Evolutionary conservation across 257 asterid genomes (phyloP), one percentile per base, ranked within the genome.

Genomic region (Ilex asprella): DNA sequence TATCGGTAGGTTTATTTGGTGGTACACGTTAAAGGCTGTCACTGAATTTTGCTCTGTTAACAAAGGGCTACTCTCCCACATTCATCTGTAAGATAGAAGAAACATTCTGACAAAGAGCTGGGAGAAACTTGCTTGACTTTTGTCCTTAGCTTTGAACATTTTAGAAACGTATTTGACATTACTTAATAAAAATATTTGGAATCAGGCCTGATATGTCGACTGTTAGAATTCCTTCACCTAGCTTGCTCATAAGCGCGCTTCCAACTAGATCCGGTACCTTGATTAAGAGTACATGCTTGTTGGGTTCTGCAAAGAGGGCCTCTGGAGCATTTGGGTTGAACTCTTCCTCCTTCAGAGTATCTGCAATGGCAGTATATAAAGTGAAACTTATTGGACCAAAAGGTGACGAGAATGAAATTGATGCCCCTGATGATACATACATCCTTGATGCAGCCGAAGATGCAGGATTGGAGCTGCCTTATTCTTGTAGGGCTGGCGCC

Each of bases 401-500:
- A 1, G 91, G 92, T 3, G 49, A 0, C 0, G 95, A 75, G 68
- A 14, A 59, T 0, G 87, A 80, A 72, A 87, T 90, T 21, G 95
- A 87, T 2, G 95, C 91, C 0, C 78, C 82, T 0, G 87, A 81
- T 7, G 90, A 87, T 65, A 12, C 66, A 5, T 87, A 87, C 86
- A 79, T 87, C 64, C 93, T 87, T 11, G 95, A 87, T 74, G 65
- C 92, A 3, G 97, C 94, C 16, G 95, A 87, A 82, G 2, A 35
- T 0, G 92, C 87, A 1, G 97, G 95, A 52, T 9, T 89, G 2
- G 95, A 89, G 2, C 72, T 89, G 47, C 97, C 97, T 0, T 89
- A 86, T 75, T 89, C 97, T 0, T 89, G 97, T 73, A 83, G 95
- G 76, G 95, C 97, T 0, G 97, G 97, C 1, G 94, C 97, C 0